phyloP scores from a whole-genome alignment of 208 protist genomes.

The Crithidia fasciculata region DNA sequence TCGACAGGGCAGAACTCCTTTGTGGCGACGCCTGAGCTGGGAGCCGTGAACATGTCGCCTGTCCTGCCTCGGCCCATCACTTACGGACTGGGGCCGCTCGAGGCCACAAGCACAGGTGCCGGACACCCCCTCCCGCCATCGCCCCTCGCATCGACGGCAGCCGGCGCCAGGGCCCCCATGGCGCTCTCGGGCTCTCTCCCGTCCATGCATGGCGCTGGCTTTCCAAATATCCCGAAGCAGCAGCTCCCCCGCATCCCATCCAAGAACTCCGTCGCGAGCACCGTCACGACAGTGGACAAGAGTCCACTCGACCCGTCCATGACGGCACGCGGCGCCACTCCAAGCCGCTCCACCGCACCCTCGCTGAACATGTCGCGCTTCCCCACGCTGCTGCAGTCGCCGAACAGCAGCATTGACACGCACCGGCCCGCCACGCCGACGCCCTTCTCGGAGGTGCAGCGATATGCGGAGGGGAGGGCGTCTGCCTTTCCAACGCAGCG shows the following conservation, averaged over 20 bases:
- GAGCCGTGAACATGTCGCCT: neutral
- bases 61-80: constrained; percentile 13
- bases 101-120: neutral
- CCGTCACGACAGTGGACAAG: constrained; percentile 1
- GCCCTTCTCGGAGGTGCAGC: constrained; percentile 9
- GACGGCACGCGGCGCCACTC: constrained; percentile 16
- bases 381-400: constrained; percentile 1
- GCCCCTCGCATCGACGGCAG: neutral
- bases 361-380: constrained; percentile 6
- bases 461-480: neutral
- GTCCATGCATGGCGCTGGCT: constrained; percentile 1
- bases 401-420: constrained; percentile 13
- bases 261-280: neutral
- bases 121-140: neutral
- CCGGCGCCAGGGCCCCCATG: neutral
- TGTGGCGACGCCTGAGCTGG: neutral
- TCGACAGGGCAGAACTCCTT: constrained; percentile 12
- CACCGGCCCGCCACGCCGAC: constrained; percentile 12
- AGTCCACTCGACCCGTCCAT: constrained; percentile 16
- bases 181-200: constrained; percentile 18
- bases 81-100: constrained; percentile 2
- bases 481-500: constrained; percentile 7
- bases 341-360: neutral
- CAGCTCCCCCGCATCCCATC: neutral
- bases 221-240: constrained; percentile 2